These are phyloP conservation scores for Cylindrotheca closterium DNA, from an alignment of 108 stramenopile genomes.

Conservation along the genomic window DNA sequence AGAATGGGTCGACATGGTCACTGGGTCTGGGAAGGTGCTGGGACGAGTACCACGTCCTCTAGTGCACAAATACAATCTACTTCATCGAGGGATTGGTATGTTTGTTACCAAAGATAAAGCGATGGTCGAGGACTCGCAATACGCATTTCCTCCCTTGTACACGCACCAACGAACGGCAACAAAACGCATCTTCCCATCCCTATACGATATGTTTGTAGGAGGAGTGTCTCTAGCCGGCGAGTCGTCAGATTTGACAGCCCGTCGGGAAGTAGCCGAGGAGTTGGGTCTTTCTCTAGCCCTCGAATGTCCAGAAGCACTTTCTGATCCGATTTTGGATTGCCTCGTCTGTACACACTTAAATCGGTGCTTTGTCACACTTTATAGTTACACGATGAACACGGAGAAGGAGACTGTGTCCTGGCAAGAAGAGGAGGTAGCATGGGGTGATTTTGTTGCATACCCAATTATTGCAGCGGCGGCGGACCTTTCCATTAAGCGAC, in stretches of 20 bases:
- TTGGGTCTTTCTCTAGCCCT: slow-evolving; percentile 54
- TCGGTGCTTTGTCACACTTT: slow-evolving; percentile 77
- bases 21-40: slow-evolving; percentile 18
- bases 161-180: slow-evolving; percentile 63
- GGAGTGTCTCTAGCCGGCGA: slow-evolving; percentile 64
- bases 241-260: slow-evolving; percentile 51
- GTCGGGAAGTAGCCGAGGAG: slow-evolving; percentile 78
- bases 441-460: slow-evolving; percentile 76
- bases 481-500: slow-evolving; percentile 52
- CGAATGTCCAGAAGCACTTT: slow-evolving; percentile 20
- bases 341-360: slow-evolving; percentile 77
- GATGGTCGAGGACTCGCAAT: background rate
- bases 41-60: slow-evolving; percentile 55
- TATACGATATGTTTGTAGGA: slow-evolving; percentile 89
- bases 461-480: slow-evolving; percentile 46
- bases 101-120: slow-evolving; percentile 50
- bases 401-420: slow-evolving; percentile 44
- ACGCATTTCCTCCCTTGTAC: slow-evolving; percentile 44
- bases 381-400: slow-evolving; percentile 47
- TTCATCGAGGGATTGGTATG: slow-evolving; percentile 78
- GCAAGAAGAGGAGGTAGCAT: slow-evolving; percentile 86
- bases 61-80: slow-evolving; percentile 66
- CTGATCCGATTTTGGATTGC: slow-evolving; percentile 53
- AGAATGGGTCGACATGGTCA: slow-evolving; percentile 50
- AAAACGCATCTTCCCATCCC: slow-evolving; percentile 76